Conservation (phyloP, 164 flowering plant genomes). For the Magnolia changhungtana region DNA sequence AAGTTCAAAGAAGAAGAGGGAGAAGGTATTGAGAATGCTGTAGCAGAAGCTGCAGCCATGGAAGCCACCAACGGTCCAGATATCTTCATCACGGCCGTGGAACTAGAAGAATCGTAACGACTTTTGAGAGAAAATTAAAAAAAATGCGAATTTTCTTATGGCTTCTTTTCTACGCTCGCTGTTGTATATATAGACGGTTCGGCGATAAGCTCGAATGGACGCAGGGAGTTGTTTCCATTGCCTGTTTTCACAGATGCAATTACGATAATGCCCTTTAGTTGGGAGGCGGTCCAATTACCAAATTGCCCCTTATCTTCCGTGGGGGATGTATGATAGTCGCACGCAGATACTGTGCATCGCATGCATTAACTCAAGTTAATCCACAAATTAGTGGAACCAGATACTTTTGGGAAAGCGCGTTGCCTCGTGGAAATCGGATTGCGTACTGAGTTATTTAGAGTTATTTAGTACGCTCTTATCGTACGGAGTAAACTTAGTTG, state of each 20-base stretch:
- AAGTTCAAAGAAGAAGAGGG: slow-evolving; percentile 1
- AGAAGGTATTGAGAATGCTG: slow-evolving; percentile 13
- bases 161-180: not conserved
- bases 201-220: not conserved
- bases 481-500: too few relatives aligned
- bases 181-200: not conserved
- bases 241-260: not conserved
- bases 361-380: too few relatives aligned
- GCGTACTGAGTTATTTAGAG: too few relatives aligned
- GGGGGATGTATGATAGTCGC: not conserved
- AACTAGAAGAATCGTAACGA: not conserved
- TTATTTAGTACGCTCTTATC: too few relatives aligned
- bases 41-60: slow-evolving; percentile 28
- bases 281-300: not conserved
- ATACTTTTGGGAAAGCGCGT: too few relatives aligned
- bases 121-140: not conserved
- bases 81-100: slow-evolving; percentile 15
- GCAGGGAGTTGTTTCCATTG: not conserved
- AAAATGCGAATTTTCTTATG: not conserved
- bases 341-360: too few relatives aligned
- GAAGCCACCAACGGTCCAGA: slow-evolving; percentile 25
- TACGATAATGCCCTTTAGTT: not conserved
- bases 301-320: not conserved
- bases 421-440: too few relatives aligned
- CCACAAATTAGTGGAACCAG: too few relatives aligned